Evolutionary conservation across 345 rosid species (phyloP), one percentile per base, ranked within the genome.

Genomic region (Brassica carinata): DNA sequence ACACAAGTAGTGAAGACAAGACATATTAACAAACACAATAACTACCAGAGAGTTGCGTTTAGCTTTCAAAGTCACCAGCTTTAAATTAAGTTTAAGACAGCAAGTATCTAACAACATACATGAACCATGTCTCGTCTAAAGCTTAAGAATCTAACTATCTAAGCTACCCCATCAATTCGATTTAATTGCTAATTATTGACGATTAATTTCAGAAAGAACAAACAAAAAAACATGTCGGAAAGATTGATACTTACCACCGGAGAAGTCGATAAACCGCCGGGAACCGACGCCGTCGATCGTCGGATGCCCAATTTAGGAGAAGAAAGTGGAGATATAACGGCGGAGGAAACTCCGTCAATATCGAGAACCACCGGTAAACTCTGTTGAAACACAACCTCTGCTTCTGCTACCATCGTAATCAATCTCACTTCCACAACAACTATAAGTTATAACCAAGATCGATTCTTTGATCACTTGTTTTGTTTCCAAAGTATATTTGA

Each of bases 391-490:
- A 85, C 87, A 75, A 87, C 80, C 83, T 88, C 92, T 69, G 88
- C 86, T 86, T 88, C 97, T 70, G 91, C 91, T 19, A 85, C 93
- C 97, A 91, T 89, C 79, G 26, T 23, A 23, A 23, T 23, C 26
- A 23, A 23, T 80, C 64, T 86, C 70, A 67, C 57, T 23, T 72
- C 33, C 64, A 26, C 7, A 27, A 23, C 51, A 43, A 33, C 14
- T 14, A 4, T 6, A 38, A 34, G 5, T 18, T 9, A 26, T 8
- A 59, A n/a, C 62, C 27, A 15, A 48, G 51, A 63, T 75, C 74
- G 9, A 73, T 5, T 38, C 30, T 79, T 57, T 65, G 7, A 26
- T 13, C 19, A 45, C 59, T 43, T 64, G 17, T 5, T 4, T 71
- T 64, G 17, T 2, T 4, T 71, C 51, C 57, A 61, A 79, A 51